These are phyloP conservation scores for Musa beccarii DNA, from an alignment of 176 grass and related monocot species.

Conservation along the genomic window DNA sequence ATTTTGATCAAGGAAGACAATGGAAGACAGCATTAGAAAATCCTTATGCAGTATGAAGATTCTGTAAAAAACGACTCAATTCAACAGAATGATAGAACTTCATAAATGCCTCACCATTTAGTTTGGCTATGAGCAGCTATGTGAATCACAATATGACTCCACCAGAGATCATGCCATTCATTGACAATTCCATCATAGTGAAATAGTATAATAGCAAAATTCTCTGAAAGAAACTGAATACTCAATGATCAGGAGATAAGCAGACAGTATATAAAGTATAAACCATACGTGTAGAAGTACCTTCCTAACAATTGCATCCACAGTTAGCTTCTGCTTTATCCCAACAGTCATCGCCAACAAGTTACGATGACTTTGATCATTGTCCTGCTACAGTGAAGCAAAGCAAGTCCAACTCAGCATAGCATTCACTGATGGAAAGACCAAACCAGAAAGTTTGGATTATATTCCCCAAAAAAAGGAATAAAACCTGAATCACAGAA, in stretches of 20 bases:
- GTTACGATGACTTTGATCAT: slow-evolving; percentile 29
- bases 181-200: slow-evolving; percentile 94
- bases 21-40: neutral
- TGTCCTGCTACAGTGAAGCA: slow-evolving; percentile 21
- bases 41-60: neutral
- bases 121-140: slow-evolving; percentile 78
- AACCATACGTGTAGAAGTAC: slow-evolving; percentile 28
- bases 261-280: slow-evolving; percentile 16
- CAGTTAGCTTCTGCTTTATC: slow-evolving; percentile 72
- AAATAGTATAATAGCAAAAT: slow-evolving; percentile 89
- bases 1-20: neutral
- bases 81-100: slow-evolving; percentile 7
- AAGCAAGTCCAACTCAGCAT: slow-evolving; percentile 18
- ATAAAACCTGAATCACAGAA: neutral
- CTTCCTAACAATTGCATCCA: slow-evolving; percentile 81
- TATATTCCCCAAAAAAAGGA: neutral
- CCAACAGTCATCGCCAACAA: slow-evolving; percentile 77
- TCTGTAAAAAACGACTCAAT: neutral
- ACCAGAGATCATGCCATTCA: slow-evolving; percentile 67
- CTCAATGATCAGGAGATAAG: slow-evolving; percentile 42
- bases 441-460: neutral
- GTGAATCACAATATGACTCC: slow-evolving; percentile 87
- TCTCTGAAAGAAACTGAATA: slow-evolving; percentile 96
- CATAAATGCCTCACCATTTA: slow-evolving; percentile 53
- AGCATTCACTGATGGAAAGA: neutral